Evolutionary conservation across 768 basidiomycete genomes (phyloP), one percentile per base, ranked within the genome.

Genomic region (Xerocomellus intermedius): DNA sequence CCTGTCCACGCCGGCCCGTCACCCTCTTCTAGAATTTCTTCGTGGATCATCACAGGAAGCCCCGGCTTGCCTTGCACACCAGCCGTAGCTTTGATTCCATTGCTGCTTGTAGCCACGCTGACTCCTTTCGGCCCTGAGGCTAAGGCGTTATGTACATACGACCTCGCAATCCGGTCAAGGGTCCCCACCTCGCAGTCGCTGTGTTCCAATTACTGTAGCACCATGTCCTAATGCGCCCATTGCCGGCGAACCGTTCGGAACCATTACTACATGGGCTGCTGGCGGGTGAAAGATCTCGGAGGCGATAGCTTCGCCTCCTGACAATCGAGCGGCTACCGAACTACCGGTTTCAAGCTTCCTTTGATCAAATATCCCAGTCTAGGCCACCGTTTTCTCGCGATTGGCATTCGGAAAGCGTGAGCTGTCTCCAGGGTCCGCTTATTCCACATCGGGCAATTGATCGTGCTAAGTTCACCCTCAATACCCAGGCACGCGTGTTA

Each of bases 371-470:
- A 60, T 71, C 56, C 62, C 62, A 70, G 62, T 62, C 62, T 60
- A 58, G 59, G 38, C 46, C 60, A 56, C n/a, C 48, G 45, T 52
- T 65, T 65, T 70, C 59, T 64, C 62, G 64, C 59, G 67, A 63
- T 68, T 56, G 55, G 52, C 56, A 48, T 51, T 55, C 38, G 55
- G 56, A 61, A 55, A 67, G 35, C 47, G 53, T 55, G 50, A 41
- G 52, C 55, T 66, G 69, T 68, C 50, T 70, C 69, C 60, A 72
- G 69, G 70, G 69, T 70, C 66, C 68, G 58, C 59, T 60, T 59
- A 58, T 66, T 52, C 66, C 42, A 42, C 42, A 65, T 72, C 56
- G 13, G 52, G 70, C 38, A 35, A 44, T 14, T n/a, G 59, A 63
- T 67, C 65, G 42, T 48, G 50, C 59, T 59, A 63, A 67, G 65